Conservation (phyloP, 2,329 filamentous ascomycete species). For the Pleomassaria siparia region DNA sequence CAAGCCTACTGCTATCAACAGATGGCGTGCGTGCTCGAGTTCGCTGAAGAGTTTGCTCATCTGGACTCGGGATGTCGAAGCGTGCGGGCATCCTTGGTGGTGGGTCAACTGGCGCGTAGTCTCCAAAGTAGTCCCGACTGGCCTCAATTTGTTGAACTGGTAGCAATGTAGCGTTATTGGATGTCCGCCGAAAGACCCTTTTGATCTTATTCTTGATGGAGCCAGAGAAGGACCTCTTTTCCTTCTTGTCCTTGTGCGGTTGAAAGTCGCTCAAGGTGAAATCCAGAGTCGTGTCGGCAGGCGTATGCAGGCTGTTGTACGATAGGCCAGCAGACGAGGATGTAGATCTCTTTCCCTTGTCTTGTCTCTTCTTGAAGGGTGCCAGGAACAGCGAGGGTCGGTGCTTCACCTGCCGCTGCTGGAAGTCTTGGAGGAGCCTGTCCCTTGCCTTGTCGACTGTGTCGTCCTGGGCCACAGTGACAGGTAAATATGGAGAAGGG, state of each 20-base stretch:
- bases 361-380: conserved; percentile 47
- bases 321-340: conserved; percentile 22
- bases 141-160: conserved; percentile 59
- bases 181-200: conserved; percentile 54
- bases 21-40: conserved; percentile 28
- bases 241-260: conserved; percentile 52
- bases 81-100: conserved; percentile 30
- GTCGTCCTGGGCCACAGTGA: conserved; percentile 25
- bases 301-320: conserved; percentile 16
- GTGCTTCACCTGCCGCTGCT: conserved; percentile 44
- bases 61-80: conserved; percentile 39
- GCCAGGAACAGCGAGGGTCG: conserved; percentile 48
- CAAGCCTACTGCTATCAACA: conserved; percentile 16
- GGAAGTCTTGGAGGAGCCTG: conserved; percentile 44
- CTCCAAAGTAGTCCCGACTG: conserved; percentile 42
- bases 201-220: conserved; percentile 64
- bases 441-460: conserved; percentile 41
- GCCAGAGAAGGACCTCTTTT: conserved; percentile 63
- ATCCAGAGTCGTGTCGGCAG: conserved; percentile 14
- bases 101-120: conserved; percentile 8
- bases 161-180: conserved; percentile 34
- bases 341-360: conserved; percentile 24
- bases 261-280: conserved; percentile 23
- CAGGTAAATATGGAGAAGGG: conserved; percentile 25
- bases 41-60: conserved; percentile 51